Base-by-base conservation (phyloP, 768 basidiomycete species). In the Russula abietina region DNA sequence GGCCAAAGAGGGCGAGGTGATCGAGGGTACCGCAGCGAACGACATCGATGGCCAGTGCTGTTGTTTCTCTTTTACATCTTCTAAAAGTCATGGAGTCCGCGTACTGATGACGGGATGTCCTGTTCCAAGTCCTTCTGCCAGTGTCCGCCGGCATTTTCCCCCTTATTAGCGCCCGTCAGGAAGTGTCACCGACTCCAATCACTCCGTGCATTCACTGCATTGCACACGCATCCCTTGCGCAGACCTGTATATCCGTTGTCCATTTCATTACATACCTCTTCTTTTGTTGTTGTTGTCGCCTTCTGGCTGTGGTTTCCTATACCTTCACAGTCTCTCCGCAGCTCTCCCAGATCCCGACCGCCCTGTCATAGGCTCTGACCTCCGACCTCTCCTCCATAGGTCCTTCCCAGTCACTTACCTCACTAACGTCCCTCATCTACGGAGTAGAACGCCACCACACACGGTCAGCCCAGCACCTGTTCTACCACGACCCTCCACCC, bases 331-430 rank as follows among this genome's bases (percentile, higher is more conserved):
- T 53, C 39, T 64, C 43, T 54, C 41, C 61, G 46, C 55, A 26
- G 45, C 6, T 53, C 51, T 22, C n/a, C 45, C 54, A 41, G 58
- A 66, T 49, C 30, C 39, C 52, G 61, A 66, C 36, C 62, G 62
- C 51, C 66, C n/a, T n/a, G n/a, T n/a, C n/a, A n/a, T n/a, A n/a
- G n/a, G n/a, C n/a, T n/a, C n/a, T n/a, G 43, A 12, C 30, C 66
- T 83, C 84, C 57, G 83, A 85, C 70, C 70, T 80, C 16, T 84
- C 83, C n/a, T 88, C 87, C 1, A 75, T 89, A 65, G 81, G 83
- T 0, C 88, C 87, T n/a, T 89, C 88, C 7, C 88, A 89, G 1
- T 55, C 49, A 50, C 58, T 49, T 59, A 39, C 55, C 62, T 59
- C n/a, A 32, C 48, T 49, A 24, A 60, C 32, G 12, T 28, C 30